Percentiles rank a stretch among this genome's conserved stretches.
Evolutionary conservation across 2,329 filamentous ascomycete species (phyloP).

Genomic region (Pseudocercospora fijiensis): DNA sequence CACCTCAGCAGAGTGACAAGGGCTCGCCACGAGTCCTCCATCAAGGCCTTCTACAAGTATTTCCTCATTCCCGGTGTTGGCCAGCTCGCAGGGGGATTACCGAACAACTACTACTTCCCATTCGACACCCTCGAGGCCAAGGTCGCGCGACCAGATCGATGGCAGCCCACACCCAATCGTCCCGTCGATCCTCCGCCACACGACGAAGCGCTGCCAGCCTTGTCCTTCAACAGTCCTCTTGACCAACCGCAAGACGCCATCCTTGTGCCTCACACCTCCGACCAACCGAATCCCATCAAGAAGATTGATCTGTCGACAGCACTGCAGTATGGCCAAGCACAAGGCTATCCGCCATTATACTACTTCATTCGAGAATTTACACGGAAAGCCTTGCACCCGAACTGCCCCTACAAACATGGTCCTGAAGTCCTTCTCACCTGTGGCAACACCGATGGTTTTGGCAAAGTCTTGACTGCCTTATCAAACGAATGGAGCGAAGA

Average conservation of each 20-base stretch:
- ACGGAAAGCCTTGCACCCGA: slow-evolving; percentile 73
- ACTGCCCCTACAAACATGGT: slow-evolving; percentile 73
- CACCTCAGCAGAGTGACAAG: slow-evolving; percentile 71
- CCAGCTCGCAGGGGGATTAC: slow-evolving; percentile 66
- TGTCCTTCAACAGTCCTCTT: slow-evolving; percentile 33
- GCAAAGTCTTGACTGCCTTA: slow-evolving; percentile 73
- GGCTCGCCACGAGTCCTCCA: slow-evolving; percentile 61
- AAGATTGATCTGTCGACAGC: slow-evolving; percentile 80
- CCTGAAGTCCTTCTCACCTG: slow-evolving; percentile 77
- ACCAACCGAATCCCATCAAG: slow-evolving; percentile 58
- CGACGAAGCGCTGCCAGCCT: slow-evolving; percentile 31
- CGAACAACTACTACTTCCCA: slow-evolving; percentile 78
- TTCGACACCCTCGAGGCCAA: slow-evolving; percentile 87
- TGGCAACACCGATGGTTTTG: slow-evolving; percentile 81
- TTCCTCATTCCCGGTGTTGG: slow-evolving; percentile 64
- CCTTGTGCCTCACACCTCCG: slow-evolving; percentile 67
- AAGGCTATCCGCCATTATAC: slow-evolving; percentile 76
- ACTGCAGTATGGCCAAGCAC: slow-evolving; percentile 81
- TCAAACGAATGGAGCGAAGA: slow-evolving; percentile 72
- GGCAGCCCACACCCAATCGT: slow-evolving; percentile 66
- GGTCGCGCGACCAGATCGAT: slow-evolving; percentile 71
- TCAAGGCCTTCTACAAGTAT: slow-evolving; percentile 86
- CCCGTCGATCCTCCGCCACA: slow-evolving; percentile 51
- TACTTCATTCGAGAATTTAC: slow-evolving; percentile 78
- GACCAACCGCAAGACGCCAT: slow-evolving; percentile 48